These are phyloP conservation scores for Basipetospora chlamydospora DNA, from an alignment of 2,329 filamentous ascomycete genomes.

Conservation along the genomic window DNA sequence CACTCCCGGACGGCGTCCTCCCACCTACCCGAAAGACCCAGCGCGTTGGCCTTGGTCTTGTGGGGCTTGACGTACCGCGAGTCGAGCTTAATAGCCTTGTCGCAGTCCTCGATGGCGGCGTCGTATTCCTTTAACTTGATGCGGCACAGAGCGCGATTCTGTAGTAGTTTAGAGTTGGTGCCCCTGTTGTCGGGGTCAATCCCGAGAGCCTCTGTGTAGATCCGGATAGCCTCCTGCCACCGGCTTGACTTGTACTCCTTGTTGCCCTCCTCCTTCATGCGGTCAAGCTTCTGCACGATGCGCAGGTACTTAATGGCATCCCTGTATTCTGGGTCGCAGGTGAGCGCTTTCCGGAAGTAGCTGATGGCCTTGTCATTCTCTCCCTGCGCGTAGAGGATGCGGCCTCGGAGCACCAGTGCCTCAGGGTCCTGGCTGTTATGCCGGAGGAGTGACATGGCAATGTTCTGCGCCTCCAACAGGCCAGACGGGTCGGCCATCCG, in stretches of 20 bases:
- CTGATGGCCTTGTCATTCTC: constrained; percentile 92
- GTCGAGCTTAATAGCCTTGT: constrained; percentile 69
- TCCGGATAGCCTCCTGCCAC: constrained; percentile 67
- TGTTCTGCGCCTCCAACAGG: constrained; percentile 79
- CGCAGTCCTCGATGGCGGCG: constrained; percentile 72
- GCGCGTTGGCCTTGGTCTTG: constrained; percentile 84
- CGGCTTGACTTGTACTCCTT: constrained; percentile 72
- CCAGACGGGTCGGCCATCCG: constrained; percentile 86
- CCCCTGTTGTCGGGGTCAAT: constrained; percentile 81
- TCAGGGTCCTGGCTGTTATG: constrained; percentile 86
- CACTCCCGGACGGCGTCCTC: constrained; percentile 80
- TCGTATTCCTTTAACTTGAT: constrained; percentile 74
- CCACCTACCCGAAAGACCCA: constrained; percentile 78
- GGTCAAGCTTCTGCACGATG: constrained; percentile 80
- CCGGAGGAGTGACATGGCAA: constrained; percentile 76
- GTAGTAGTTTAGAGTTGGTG: constrained; percentile 86
- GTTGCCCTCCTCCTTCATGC: constrained; percentile 91
- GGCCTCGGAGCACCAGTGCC: constrained; percentile 76
- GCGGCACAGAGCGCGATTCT: constrained; percentile 80
- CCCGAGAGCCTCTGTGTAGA: constrained; percentile 69
- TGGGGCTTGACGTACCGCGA: constrained; percentile 77
- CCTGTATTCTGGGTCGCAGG: constrained; percentile 81
- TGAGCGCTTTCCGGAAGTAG: constrained; percentile 79
- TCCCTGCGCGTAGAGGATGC: constrained; percentile 77
- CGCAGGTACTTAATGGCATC: constrained; percentile 79